These are phyloP conservation scores for Triangularia verruculosa DNA, from an alignment of 2,329 filamentous ascomycete genomes.

Conservation along the genomic window DNA sequence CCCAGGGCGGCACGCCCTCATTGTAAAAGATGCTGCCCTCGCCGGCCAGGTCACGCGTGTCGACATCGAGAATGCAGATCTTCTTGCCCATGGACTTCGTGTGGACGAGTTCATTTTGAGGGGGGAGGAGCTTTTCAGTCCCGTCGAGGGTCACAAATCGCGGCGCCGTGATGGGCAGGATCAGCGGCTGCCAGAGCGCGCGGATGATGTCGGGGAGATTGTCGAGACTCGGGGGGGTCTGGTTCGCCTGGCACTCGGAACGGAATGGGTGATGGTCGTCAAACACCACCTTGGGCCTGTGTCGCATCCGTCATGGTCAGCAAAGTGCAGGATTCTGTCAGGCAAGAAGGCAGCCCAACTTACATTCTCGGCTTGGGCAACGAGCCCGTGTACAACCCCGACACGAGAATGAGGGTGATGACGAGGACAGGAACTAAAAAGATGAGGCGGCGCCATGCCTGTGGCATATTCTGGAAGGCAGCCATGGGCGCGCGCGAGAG, in stretches of 20 bases:
- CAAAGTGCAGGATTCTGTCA: not conserved
- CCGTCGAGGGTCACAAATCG: slow-evolving; percentile 23
- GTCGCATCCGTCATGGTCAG: not conserved
- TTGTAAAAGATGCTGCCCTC: slow-evolving; percentile 37
- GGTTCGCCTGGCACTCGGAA: slow-evolving; percentile 5
- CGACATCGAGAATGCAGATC: slow-evolving; percentile 46
- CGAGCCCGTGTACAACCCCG: slow-evolving; percentile 21
- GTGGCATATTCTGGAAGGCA: slow-evolving; percentile 18
- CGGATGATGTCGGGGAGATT: slow-evolving; percentile 21
- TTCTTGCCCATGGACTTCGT: slow-evolving; percentile 36
- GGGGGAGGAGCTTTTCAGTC: slow-evolving; percentile 20
- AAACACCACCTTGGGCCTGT: slow-evolving; percentile 23
- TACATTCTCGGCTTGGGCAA: slow-evolving; percentile 23
- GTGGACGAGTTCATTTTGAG: slow-evolving; percentile 31
- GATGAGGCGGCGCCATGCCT: slow-evolving; percentile 23
- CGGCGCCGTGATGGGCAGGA: slow-evolving; percentile 24
- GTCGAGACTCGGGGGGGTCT: slow-evolving; percentile 7
- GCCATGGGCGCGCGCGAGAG: slow-evolving; percentile 16
- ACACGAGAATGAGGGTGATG: slow-evolving; percentile 14
- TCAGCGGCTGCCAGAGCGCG: slow-evolving; percentile 24
- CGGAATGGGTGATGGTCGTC: slow-evolving; percentile 5
- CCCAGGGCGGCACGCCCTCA: slow-evolving; percentile 37
- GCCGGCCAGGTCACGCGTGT: slow-evolving; percentile 40
- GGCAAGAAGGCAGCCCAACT: not conserved
- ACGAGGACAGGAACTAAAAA: slow-evolving; percentile 18